Percentiles rank a stretch among this genome's conserved stretches.
phyloP scores from a whole-genome alignment of 768 basidiomycete species.

The Arthromyces matolae region DNA sequence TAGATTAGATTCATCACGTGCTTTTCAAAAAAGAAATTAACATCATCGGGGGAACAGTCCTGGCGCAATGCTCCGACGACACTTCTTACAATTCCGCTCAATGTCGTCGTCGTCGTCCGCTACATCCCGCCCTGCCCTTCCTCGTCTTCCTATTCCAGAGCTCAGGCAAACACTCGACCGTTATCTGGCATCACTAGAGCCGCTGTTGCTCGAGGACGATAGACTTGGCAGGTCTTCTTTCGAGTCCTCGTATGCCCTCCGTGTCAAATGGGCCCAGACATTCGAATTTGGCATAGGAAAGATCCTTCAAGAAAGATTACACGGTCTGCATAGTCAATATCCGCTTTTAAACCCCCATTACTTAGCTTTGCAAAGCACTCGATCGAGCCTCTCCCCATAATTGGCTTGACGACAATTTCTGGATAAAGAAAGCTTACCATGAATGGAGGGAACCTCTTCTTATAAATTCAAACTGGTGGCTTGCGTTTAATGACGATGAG shows the following conservation, averaged over 20 bases:
- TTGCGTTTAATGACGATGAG: constrained; percentile 75
- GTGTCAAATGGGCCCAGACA: constrained; percentile 59
- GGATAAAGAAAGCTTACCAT: constrained; percentile 84
- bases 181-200: constrained; percentile 76
- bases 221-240: constrained; percentile 51
- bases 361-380: constrained; percentile 50
- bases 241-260: constrained; percentile 46
- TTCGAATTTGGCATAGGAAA: constrained; percentile 71
- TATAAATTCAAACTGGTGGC: constrained; percentile 96
- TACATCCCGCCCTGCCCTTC: constrained; percentile 26
- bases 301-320: constrained; percentile 66
- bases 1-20: constrained; percentile 28
- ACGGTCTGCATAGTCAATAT: constrained; percentile 45
- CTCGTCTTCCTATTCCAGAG: constrained; percentile 80
- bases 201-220: constrained; percentile 76
- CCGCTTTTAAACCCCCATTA: constrained; percentile 8
- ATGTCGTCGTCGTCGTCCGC: constrained; percentile 10
- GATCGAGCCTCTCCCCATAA: constrained; percentile 82
- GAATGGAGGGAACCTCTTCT: constrained; percentile 83
- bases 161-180: constrained; percentile 69
- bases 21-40: neutral
- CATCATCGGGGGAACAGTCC: neutral
- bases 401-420: constrained; percentile 94
- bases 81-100: constrained; percentile 17
- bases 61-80: constrained; percentile 16